These are phyloP conservation scores for Heliosperma pusillum DNA, from an alignment of 148 eudicot genomes.

Conservation along the genomic window DNA sequence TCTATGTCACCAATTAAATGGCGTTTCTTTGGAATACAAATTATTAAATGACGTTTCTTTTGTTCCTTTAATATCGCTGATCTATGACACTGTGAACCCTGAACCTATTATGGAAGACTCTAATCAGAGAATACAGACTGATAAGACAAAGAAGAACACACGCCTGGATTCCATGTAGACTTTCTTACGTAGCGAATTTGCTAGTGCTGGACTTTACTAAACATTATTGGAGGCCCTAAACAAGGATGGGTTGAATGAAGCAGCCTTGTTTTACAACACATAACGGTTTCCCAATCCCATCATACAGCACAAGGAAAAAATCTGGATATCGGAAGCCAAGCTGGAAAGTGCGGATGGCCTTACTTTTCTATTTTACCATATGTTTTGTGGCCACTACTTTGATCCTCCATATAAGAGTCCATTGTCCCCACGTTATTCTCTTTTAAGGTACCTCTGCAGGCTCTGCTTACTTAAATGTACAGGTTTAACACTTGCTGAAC, in stretches of 20 bases:
- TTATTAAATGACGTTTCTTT: neutral
- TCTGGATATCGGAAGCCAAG: neutral
- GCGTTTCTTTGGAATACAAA: too few species aligned
- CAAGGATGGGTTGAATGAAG: neutral
- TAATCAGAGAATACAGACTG: neutral
- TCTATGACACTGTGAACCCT: too few species aligned
- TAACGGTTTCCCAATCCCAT: neutral
- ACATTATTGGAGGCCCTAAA: neutral
- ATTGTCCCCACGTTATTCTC: too few species aligned
- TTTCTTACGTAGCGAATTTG: neutral
- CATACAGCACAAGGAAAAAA: neutral
- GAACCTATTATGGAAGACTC: too few species aligned
- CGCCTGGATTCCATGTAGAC: too few species aligned
- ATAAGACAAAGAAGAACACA: neutral
- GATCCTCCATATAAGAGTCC: too few species aligned
- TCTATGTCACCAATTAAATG: too few species aligned
- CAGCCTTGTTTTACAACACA: too few species aligned
- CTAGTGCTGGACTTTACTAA: neutral
- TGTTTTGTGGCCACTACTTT: too few species aligned
- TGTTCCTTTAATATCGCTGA: neutral
- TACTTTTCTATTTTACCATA: neutral
- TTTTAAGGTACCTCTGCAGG: too few species aligned
- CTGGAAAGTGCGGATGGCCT: neutral
- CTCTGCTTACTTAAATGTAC: too few species aligned
- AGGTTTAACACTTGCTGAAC: too few species aligned